These are phyloP conservation scores for Rhipidocladum racemiflorum DNA, from an alignment of 176 grass and related monocot genomes.

Conservation along the genomic window DNA sequence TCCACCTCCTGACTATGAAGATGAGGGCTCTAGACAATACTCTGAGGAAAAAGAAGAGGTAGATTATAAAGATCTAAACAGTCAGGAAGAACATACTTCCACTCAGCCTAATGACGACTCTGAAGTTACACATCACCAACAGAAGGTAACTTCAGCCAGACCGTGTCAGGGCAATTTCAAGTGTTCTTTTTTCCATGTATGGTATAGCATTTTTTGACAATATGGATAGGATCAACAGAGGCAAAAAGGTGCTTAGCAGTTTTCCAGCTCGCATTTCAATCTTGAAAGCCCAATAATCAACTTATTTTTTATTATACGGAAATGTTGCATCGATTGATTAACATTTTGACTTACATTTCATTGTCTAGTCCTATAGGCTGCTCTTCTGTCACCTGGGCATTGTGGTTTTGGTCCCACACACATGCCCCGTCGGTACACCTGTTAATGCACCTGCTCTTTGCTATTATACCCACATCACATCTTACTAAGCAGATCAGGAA, in stretches of 20 bases:
- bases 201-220: not conserved
- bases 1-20: slow-evolving; percentile 33
- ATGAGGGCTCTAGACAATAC: slow-evolving; percentile 41
- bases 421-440: slow-evolving; percentile 8
- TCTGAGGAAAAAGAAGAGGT: slow-evolving; percentile 38
- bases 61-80: slow-evolving; percentile 45
- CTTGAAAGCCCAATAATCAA: slow-evolving; percentile 1
- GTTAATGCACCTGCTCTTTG: not conserved
- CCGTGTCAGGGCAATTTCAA: not conserved
- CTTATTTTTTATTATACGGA: not conserved
- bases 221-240: slow-evolving; percentile 10
- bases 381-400: not conserved
- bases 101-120: slow-evolving; percentile 40
- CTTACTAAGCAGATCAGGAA: slow-evolving; percentile 2
- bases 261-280: slow-evolving; percentile 12
- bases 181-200: slow-evolving; percentile 28
- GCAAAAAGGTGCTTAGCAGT: not conserved
- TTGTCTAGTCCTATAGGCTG: not conserved
- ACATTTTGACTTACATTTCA: slow-evolving; percentile 26
- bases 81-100: slow-evolving; percentile 34
- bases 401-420: slow-evolving; percentile 36
- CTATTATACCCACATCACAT: slow-evolving; percentile 8
- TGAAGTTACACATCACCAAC: slow-evolving; percentile 19
- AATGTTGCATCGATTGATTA: slow-evolving; percentile 17
- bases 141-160: slow-evolving; percentile 35